Base-by-base conservation (phyloP, 768 basidiomycete species). In the Hebeloma cylindrosporum region DNA sequence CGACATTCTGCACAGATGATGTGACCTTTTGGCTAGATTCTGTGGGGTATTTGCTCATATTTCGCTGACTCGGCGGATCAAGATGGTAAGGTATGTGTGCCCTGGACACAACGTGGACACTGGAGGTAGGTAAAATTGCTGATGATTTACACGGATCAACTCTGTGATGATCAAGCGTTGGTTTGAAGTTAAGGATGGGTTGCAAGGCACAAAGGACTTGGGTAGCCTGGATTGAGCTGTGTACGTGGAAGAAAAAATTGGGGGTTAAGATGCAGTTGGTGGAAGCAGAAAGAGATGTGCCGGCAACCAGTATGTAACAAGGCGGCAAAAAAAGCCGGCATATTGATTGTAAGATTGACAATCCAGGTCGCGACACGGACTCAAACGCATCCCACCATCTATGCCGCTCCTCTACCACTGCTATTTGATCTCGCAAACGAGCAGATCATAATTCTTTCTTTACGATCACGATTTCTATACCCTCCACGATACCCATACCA, bases 1-100 rank as follows among this genome's bases (percentile, higher is more conserved):
- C 56, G 48, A 82, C 63, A 52, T 85, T 77, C 57, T 81, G 80
- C 2, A 89, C 85, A 0, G 87, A 89, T 0, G 85, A 88, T 1
- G 77, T 74, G 7, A 62, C 57, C 45, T 75, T 75, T 40, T 57
- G 56, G 32, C 39, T 56, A 21, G 50, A 38, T 45, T 47, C 56
- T 31, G 41, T 40, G n/a, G 38, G 14, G 9, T 33, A 36, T 18
- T 51, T 10, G 10, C 18, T 39, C 20, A n/a, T 44, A 21, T 31
- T 6, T 22, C 3, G 43, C n/a, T 48, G 39, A 16, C 29, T 42
- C 16, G 36, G 26, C 35, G 38, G 42, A 31, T 32, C 18, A 28
- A 20, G 22, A 7, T 40, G 7, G 34, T n/a, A 2, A 7, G 27
- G 11, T 11, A 35, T 16, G 3, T 35, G 4, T 10, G 33, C 33